A percentile compares a stretch with the other conserved stretches of the same genome.
Evolutionary conservation across 2,329 filamentous ascomycete species (phyloP).

Genomic region (Monilinia aucupariae): DNA sequence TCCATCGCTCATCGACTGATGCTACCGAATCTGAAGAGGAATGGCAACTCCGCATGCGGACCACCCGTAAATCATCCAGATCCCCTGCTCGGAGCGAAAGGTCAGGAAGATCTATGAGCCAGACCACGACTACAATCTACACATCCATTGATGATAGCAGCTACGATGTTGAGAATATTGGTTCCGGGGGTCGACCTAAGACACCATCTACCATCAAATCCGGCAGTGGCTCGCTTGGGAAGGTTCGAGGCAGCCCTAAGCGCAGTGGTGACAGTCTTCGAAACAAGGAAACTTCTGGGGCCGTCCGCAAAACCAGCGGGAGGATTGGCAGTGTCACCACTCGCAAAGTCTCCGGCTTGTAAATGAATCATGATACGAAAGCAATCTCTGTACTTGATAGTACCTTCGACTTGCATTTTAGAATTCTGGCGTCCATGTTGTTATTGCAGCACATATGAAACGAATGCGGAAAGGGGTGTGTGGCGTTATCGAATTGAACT

Average conservation of each 20-base stretch:
- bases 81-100: conserved; percentile 57
- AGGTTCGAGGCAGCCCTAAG: conserved; percentile 58
- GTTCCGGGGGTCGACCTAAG: conserved; percentile 43
- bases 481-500: conserved; percentile 12
- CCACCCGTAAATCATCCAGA: conserved; percentile 58
- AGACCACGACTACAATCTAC: conserved; percentile 66
- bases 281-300: conserved; percentile 47
- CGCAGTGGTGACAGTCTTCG: conserved; percentile 46
- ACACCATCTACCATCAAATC: conserved; percentile 53
- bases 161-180: conserved; percentile 67
- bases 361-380: conserved; percentile 22
- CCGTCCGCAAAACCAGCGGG: conserved; percentile 60
- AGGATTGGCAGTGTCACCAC: conserved; percentile 54
- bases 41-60: conserved; percentile 67
- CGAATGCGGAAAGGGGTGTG: conserved; percentile 13
- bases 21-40: conserved; percentile 73
- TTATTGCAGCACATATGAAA: conserved; percentile 13
- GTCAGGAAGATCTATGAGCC: conserved; percentile 59
- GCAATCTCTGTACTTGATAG: conserved; percentile 30
- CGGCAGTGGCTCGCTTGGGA: conserved; percentile 46
- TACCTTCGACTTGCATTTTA: conserved; percentile 21
- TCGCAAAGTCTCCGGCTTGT: conserved; percentile 35
- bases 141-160: conserved; percentile 59
- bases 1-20: conserved; percentile 55
- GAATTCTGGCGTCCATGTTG: conserved; percentile 13